Percentiles rank a stretch among this genome's conserved stretches.
These are phyloP conservation scores for Aureobasidium sp. DNA, from an alignment of 2,329 filamentous ascomycete species.

Conservation along the genomic window DNA sequence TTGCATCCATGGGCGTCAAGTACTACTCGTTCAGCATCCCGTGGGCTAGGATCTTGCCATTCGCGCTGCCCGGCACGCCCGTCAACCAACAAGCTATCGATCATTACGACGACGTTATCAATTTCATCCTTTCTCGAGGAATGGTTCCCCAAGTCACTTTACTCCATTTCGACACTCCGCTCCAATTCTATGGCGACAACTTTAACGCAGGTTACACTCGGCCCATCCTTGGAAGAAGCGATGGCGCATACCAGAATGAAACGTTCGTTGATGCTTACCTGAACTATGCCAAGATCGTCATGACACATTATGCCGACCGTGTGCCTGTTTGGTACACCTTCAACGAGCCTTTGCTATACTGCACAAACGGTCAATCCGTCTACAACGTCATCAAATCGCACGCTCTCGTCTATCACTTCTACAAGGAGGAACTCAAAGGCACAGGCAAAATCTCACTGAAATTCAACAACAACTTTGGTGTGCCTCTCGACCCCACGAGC, in stretches of 20 bases:
- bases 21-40: conserved; percentile 47
- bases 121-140: conserved; percentile 46
- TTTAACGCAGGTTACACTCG: conserved; percentile 27
- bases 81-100: conserved; percentile 49
- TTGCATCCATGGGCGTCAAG: conserved; percentile 37
- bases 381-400: conserved; percentile 26
- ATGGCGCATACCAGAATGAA: conserved; percentile 33
- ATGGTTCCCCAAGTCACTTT: conserved; percentile 52
- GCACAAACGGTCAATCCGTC: neutral
- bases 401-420: conserved; percentile 44
- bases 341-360: conserved; percentile 24
- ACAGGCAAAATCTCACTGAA: conserved; percentile 58
- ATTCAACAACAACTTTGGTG: conserved; percentile 46
- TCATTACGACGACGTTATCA: conserved; percentile 55
- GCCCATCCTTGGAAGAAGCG: conserved; percentile 26
- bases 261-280: conserved; percentile 37
- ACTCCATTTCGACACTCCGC: conserved; percentile 45
- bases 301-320: conserved; percentile 38
- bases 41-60: conserved; percentile 53
- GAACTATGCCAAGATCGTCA: conserved; percentile 40
- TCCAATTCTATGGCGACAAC: conserved; percentile 11
- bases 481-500: conserved; percentile 41
- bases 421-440: conserved; percentile 60
- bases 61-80: conserved; percentile 43
- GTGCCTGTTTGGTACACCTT: conserved; percentile 44